These are phyloP conservation scores for Cerrena zonata DNA, from an alignment of 1,284 basidiomycete species.

Conservation along the genomic window DNA sequence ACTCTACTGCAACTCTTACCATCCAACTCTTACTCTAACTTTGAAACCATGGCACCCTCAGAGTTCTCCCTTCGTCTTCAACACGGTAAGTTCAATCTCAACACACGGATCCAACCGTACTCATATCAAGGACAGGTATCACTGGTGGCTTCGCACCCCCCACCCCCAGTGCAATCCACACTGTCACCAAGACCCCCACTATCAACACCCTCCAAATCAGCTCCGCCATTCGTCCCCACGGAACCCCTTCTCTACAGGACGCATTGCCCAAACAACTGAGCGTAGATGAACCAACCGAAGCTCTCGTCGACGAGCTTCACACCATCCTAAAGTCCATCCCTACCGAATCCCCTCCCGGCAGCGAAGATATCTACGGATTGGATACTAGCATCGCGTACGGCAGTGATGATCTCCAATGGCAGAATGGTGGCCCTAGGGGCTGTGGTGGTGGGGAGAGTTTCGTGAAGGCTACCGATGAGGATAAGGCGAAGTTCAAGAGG, in stretches of 20 bases:
- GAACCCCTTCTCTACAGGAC: constrained; percentile 40
- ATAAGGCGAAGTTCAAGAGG: constrained; percentile 59
- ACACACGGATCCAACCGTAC: not conserved
- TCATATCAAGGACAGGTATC: constrained; percentile 47
- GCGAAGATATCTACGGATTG: constrained; percentile 64
- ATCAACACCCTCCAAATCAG: constrained; percentile 39
- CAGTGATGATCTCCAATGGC: constrained; percentile 53
- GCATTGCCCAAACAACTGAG: constrained; percentile 41
- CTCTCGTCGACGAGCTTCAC: constrained; percentile 51
- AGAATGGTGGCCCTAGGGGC: constrained; percentile 55
- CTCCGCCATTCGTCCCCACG: constrained; percentile 42
- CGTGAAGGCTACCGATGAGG: constrained; percentile 48
- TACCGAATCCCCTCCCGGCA: constrained; percentile 53
- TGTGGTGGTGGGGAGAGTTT: constrained; percentile 47
- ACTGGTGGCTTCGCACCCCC: constrained; percentile 69
- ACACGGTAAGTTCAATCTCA: constrained; percentile 22
- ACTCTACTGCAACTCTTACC: not conserved
- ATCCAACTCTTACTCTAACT: not conserved
- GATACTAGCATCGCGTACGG: constrained; percentile 63
- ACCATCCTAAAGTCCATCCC: constrained; percentile 52
- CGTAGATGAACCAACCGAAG: constrained; percentile 29
- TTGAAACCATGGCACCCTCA: constrained; percentile 22
- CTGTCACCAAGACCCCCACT: constrained; percentile 38
- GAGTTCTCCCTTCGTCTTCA: constrained; percentile 34
- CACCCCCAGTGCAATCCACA: constrained; percentile 50